Conservation (phyloP, 345 rosid genomes). For the Citrus medica region DNA sequence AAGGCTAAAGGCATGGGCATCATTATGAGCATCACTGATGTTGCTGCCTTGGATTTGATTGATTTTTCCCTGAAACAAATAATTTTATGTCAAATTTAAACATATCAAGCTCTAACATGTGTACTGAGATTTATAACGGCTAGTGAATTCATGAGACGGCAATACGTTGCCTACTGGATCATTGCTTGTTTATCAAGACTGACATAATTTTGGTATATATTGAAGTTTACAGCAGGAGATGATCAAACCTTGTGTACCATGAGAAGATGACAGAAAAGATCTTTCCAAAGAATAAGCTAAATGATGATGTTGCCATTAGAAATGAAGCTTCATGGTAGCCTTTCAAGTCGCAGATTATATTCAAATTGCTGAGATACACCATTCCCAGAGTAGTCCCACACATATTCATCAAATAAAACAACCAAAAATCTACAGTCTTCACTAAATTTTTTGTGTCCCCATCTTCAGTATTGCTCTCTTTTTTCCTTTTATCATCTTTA, state of each 20-base stretch:
- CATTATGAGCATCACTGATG: slow-evolving; percentile 22
- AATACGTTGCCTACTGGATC: too few species aligned
- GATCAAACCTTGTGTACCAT: slow-evolving; percentile 21
- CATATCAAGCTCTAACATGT: too few species aligned
- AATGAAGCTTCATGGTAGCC: slow-evolving; percentile 7
- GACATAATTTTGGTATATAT: too few species aligned
- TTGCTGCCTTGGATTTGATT: slow-evolving; percentile 19
- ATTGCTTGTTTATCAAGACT: too few species aligned
- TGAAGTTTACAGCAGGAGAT: not conserved
- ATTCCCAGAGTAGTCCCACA: slow-evolving; percentile 35
- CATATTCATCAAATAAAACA: slow-evolving; percentile 26
- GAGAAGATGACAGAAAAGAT: slow-evolving; percentile 6
- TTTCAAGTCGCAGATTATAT: slow-evolving; percentile 34
- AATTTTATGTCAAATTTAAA: not conserved
- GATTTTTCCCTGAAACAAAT: slow-evolving; percentile 18
- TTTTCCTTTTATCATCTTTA: not conserved
- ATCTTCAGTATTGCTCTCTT: not conserved
- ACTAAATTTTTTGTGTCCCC: not conserved
- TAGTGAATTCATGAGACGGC: too few species aligned
- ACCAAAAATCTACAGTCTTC: slow-evolving; percentile 30
- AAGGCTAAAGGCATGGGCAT: slow-evolving; percentile 30
- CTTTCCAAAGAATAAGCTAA: slow-evolving; percentile 34
- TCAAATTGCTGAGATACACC: slow-evolving; percentile 35
- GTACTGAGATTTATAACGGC: too few species aligned
- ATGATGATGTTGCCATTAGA: slow-evolving; percentile 31